Base-by-base conservation (phyloP, 225 moss, liverwort and hornwort genomes). In the Marchantia polymorpha region DNA sequence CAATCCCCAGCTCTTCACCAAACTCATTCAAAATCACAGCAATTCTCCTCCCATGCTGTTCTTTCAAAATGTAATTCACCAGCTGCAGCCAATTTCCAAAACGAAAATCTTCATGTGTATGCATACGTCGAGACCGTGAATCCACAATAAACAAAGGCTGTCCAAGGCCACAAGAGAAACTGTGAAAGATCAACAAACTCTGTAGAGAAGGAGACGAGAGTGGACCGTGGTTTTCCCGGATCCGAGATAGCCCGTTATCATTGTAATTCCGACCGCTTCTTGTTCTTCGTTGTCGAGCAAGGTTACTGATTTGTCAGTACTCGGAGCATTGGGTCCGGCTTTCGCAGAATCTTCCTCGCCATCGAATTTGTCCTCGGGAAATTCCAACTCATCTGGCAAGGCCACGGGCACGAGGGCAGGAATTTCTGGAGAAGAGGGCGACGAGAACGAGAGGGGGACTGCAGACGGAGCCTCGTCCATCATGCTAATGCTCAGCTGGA, bases 1-100 rank as follows among this genome's bases (percentile, higher is more conserved):
- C 93, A 47, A 93, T 92, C 73, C 93, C 93, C 52, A 93, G 83
- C 88, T 93, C 92, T 75, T 93, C 93, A 48, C 93, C 93, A 68
- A 93, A 93, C 81, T 92, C 93, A 73, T 93, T 93, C 86, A 93
- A 79, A 67, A 93, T 93, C 84, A 93, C 93, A 10, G 93, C 93
- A 72, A 93, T 93, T 81, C 93, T 88, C 68, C 85, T 87, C 3
- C 92, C 90, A 48, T 93, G 93, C 83, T 86, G 88, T 72, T 88
- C 89, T 60, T 86, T 85, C 83, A 93, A 63, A 54, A 93, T 92
- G 64, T 89, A 83, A 80, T 93, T 93, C 81, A 93, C 93, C 74
- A 93, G 80, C 93, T 93, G 90, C 66, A 74, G 75, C 17, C 20
- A 59, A 23, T 26, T 46, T 7, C 63, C 47, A 39, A 77, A 39